A percentile compares a stretch with the other conserved stretches of the same genome.
These are phyloP conservation scores for Knoxia roxburghii DNA, from an alignment of 257 asterid genomes.

Conservation along the genomic window DNA sequence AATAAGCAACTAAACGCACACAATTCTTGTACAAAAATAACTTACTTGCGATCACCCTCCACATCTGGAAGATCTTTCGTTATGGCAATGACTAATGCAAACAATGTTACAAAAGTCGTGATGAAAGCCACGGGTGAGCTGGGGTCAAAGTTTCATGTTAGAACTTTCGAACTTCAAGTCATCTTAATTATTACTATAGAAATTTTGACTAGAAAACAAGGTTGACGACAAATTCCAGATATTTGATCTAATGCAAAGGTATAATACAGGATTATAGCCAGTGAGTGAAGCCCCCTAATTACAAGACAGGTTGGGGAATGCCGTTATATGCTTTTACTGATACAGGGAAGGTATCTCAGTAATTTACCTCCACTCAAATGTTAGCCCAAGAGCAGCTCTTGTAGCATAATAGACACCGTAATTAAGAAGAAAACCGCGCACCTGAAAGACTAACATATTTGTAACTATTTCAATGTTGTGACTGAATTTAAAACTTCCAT, in stretches of 20 bases:
- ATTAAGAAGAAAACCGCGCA: conserved; percentile 92
- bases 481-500: neutral
- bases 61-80: conserved; percentile 99
- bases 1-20: neutral
- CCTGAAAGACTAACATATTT: conserved; percentile 38
- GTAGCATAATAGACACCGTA: conserved; percentile 96
- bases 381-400: conserved; percentile 89
- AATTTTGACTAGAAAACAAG: neutral
- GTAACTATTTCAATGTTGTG: neutral
- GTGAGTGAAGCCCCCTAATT: neutral
- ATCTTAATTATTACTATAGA: neutral
- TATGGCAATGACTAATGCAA: conserved; percentile 96
- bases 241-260: neutral
- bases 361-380: conserved; percentile 88
- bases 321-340: neutral
- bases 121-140: conserved; percentile 98
- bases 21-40: conserved; percentile 14
- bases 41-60: conserved; percentile 99
- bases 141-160: conserved; percentile 25
- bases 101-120: conserved; percentile 83
- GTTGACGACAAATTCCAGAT: neutral
- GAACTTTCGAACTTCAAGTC: neutral
- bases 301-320: neutral
- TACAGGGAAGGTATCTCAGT: neutral
- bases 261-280: neutral